Conservation (phyloP, 805 yeast genomes). For the Millerozyma miso region DNA sequence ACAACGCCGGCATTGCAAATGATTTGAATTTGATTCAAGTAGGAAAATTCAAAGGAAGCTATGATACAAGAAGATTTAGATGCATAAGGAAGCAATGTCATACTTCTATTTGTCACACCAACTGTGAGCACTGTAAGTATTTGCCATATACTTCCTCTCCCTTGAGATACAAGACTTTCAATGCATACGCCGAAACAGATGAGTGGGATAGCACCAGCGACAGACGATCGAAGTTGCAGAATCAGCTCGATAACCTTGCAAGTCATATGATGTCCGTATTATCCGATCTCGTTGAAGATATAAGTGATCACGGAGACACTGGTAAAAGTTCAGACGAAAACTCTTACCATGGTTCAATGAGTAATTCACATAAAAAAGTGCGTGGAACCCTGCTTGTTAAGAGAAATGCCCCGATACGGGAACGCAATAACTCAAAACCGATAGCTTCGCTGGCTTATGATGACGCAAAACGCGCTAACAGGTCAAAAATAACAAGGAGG, state of each 20-base stretch:
- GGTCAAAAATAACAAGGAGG: neutral
- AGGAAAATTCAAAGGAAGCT: slow-evolving; percentile 19
- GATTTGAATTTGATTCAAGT: slow-evolving; percentile 4
- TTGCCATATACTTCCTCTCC: slow-evolving; percentile 10
- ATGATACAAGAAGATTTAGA: slow-evolving; percentile 15
- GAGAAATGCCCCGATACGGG: neutral
- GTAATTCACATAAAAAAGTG: too few relatives aligned
- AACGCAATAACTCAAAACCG: neutral
- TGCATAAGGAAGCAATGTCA: slow-evolving; percentile 15
- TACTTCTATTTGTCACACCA: slow-evolving; percentile 1
- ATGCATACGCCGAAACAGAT: neutral
- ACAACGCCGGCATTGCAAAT: neutral
- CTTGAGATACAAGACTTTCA: slow-evolving; percentile 2
- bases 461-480: neutral
- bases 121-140: slow-evolving; percentile 9
- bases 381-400: neutral
- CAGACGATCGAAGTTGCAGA: neutral
- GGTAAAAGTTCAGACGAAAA: neutral
- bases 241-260: neutral
- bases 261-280: slow-evolving; percentile 1
- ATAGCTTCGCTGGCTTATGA: neutral
- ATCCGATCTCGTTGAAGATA: neutral
- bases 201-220: neutral
- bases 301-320: neutral
- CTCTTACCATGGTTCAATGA: neutral